Evolutionary conservation across 768 basidiomycete species (phyloP).

Genomic region (Harrya chromipes): DNA sequence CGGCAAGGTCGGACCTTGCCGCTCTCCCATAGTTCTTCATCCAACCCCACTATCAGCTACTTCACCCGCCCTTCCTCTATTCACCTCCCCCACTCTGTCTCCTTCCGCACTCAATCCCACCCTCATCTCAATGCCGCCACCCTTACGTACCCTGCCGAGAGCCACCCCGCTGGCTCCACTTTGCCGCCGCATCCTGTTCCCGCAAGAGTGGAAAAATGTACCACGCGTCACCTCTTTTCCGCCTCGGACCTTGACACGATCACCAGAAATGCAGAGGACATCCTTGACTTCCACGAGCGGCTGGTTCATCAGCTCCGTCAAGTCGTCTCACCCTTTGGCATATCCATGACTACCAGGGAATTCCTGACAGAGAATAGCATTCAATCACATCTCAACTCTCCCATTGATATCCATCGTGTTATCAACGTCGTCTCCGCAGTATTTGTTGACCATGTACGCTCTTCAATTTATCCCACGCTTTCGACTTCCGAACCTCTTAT

Average conservation of each 20-base stretch:
- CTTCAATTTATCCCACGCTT: neutral
- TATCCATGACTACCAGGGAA: slow-evolving; percentile 35
- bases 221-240: slow-evolving; percentile 52
- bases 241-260: slow-evolving; percentile 55
- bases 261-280: slow-evolving; percentile 63
- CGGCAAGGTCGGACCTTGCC: slow-evolving; percentile 21
- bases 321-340: slow-evolving; percentile 51
- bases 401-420: slow-evolving; percentile 41
- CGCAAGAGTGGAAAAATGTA: slow-evolving; percentile 30
- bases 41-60: slow-evolving; percentile 28
- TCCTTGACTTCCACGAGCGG: slow-evolving; percentile 65
- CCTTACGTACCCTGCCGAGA: slow-evolving; percentile 19
- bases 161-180: slow-evolving; percentile 1
- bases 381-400: slow-evolving; percentile 11
- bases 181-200: slow-evolving; percentile 11
- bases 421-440: slow-evolving; percentile 45
- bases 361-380: slow-evolving; percentile 8
- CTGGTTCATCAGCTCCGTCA: slow-evolving; percentile 55
- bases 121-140: slow-evolving; percentile 31
- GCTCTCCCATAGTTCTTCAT: slow-evolving; percentile 22
- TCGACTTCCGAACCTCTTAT: slow-evolving; percentile 4
- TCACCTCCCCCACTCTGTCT: slow-evolving; percentile 43
- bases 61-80: slow-evolving; percentile 38
- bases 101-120: slow-evolving; percentile 44
- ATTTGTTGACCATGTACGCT: slow-evolving; percentile 54